Percentiles rank a stretch among this genome's conserved stretches.
These are phyloP conservation scores for Phellinidium pouzarii DNA, from an alignment of 1,284 basidiomycete species.

Conservation along the genomic window DNA sequence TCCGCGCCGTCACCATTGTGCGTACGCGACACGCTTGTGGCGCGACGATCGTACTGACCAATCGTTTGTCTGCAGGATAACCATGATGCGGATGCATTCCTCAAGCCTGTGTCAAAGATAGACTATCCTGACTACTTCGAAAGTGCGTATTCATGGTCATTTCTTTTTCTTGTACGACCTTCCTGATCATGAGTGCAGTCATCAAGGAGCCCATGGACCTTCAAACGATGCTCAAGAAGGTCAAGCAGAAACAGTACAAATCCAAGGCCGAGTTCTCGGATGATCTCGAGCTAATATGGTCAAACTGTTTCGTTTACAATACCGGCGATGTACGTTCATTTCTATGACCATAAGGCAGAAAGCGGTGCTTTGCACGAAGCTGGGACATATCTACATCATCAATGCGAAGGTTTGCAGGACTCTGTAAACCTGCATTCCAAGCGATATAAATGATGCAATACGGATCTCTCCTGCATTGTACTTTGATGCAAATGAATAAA, in stretches of 20 bases:
- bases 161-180: constrained; percentile 1
- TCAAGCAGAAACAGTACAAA: constrained; percentile 88
- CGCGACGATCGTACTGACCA: constrained; percentile 13
- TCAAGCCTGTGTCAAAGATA: constrained; percentile 80
- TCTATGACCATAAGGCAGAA: background rate
- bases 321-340: constrained; percentile 64
- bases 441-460: too few species aligned
- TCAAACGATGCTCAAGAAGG: constrained; percentile 86
- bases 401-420: too few species aligned
- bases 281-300: constrained; percentile 95
- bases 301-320: constrained; percentile 92
- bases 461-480: too few species aligned
- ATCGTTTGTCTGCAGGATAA: constrained; percentile 52
- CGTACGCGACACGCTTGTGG: constrained; percentile 26
- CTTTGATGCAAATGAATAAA: too few species aligned
- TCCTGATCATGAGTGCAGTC: constrained; percentile 40
- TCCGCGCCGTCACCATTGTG: constrained; percentile 73
- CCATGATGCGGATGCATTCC: constrained; percentile 82
- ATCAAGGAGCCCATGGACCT: constrained; percentile 93
- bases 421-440: too few species aligned
- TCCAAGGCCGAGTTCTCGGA: constrained; percentile 89
- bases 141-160: constrained; percentile 40
- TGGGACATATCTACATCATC: too few species aligned
- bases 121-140: constrained; percentile 90
- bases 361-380: background rate